Base-by-base conservation (phyloP, 2,329 filamentous ascomycete species). In the Talaromyces sp. region DNA sequence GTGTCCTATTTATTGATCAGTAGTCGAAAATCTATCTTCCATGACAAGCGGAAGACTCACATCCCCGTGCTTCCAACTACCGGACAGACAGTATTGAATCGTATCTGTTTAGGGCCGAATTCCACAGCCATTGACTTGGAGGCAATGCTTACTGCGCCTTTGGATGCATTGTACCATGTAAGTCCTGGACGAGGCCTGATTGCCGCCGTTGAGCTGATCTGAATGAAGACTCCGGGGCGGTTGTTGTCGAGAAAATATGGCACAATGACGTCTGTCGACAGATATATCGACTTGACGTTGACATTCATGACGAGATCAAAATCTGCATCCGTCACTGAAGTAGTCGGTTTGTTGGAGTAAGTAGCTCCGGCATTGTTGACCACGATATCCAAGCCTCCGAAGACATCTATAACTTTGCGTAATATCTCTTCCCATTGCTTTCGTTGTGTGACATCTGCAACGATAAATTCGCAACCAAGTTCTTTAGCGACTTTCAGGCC, bases 1-100 rank as follows among this genome's bases (percentile, higher is more conserved):
- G 87, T 0, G 90, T 92, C 17, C 83, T 86, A 1, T 86, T 13
- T n/a, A 17, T 17, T 39, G 11, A 4, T 59, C 9, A 64, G n/a
- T 8, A 7, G 1, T 52, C 19, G 17, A 3, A 15, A 27, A n/a
- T 8, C 13, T 0, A 2, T 37, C 1, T 22, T 13, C 13, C 4
- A n/a, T 88, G 0, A 91, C 81, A 0, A 91, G 17, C 22, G 58
- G n/a, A 39, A 10, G 45, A 58, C 68, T 69, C 22, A 71, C 70
- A 72, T 61, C 10, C 67, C 70, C 13, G 70, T 72, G 27, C 68
- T 70, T 15, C 70, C 69, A 35, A 72, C 66, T 3, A 71, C 67
- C 2, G 72, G 72, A 60, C 71, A 73, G 37, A 72, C 68, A 31
- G 67, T 68, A 62, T 73, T 73, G 52, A 73, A 69, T 27, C 71